Evolutionary conservation across 2,329 filamentous ascomycete species (phyloP), one percentile per base, ranked within the genome.

Genomic region (Emmonsia crescens): DNA sequence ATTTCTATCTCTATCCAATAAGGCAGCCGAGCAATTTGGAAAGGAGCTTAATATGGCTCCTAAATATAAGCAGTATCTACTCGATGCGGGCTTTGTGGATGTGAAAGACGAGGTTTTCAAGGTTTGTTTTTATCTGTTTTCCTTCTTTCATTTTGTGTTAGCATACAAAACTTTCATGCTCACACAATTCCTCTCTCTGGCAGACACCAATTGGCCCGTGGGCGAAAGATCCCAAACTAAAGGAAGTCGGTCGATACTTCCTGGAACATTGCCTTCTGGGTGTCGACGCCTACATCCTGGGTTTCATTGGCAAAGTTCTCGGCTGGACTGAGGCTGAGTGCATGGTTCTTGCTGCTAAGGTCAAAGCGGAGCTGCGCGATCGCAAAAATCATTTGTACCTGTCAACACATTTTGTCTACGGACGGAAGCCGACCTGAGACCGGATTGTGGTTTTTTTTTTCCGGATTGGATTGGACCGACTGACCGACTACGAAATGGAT

Each of bases 161-260:
- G 60, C 67, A 61, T 62, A 70, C 1, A 27, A 48, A 48, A 9
- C n/a, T n/a, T 14, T 27, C 46, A 27, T 27, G 24, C 46, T 48
- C 21, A 42, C 38, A 12, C n/a, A n/a, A n/a, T n/a, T n/a, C n/a
- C n/a, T n/a, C n/a, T n/a, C n/a, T 48, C n/a, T 48, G 9, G 14
- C n/a, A 48, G 46, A 48, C 46, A 48, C 69, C 70, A 1, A 61
- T 74, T n/a, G 72, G 71, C 3, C 62, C 67, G 5, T 74, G 72
- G 72, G 78, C 79, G 0, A 77, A 75, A 54, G 77, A 80, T 46
- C 71, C 73, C 8, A 73, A 75, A 29, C 74, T 78, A 57, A 83
- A 82, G 67, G 75, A 80, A 59, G 66, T 83, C 1, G 80, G 80
- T 8, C 61, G 65, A 40, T 69, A 65, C 21, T 57, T 67, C 10